A percentile compares a stretch with the other conserved stretches of the same genome.
Conservation (phyloP, 257 asterid genomes). For the Fraxinus anomala region DNA sequence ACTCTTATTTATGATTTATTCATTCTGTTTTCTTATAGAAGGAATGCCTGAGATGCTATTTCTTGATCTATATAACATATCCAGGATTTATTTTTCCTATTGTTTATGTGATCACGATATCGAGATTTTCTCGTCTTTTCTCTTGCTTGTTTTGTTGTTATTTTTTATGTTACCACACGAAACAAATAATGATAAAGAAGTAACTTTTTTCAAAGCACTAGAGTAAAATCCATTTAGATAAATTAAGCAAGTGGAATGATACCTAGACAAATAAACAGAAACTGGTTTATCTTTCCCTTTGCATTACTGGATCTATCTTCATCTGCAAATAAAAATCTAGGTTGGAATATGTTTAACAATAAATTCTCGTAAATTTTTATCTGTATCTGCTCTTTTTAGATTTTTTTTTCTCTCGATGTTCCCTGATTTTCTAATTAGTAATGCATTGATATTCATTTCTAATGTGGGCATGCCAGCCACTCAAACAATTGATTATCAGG, state of each 20-base stretch:
- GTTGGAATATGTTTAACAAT: not conserved
- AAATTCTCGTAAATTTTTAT: not conserved
- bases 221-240: not conserved
- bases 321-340: not conserved
- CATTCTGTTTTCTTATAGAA: conserved; percentile 13
- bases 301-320: not conserved
- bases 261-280: not conserved
- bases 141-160: not conserved
- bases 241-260: not conserved
- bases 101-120: not conserved
- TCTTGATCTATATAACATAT: conserved; percentile 3
- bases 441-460: too few relatives aligned
- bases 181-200: not conserved
- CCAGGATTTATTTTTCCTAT: conserved; percentile 12
- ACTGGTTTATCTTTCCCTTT: not conserved
- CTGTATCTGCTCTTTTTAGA: too few relatives aligned
- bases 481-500: too few relatives aligned
- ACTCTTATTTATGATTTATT: too few relatives aligned
- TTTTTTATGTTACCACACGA: conserved; percentile 12
- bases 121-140: conserved; percentile 3
- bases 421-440: too few relatives aligned
- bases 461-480: too few relatives aligned
- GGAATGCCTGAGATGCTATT: not conserved
- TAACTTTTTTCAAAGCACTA: not conserved
- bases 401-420: too few relatives aligned